A percentile compares a stretch with the other conserved stretches of the same genome.
phyloP scores from a whole-genome alignment of 2,329 filamentous ascomycete species.

The Trichophyton rubrum region DNA sequence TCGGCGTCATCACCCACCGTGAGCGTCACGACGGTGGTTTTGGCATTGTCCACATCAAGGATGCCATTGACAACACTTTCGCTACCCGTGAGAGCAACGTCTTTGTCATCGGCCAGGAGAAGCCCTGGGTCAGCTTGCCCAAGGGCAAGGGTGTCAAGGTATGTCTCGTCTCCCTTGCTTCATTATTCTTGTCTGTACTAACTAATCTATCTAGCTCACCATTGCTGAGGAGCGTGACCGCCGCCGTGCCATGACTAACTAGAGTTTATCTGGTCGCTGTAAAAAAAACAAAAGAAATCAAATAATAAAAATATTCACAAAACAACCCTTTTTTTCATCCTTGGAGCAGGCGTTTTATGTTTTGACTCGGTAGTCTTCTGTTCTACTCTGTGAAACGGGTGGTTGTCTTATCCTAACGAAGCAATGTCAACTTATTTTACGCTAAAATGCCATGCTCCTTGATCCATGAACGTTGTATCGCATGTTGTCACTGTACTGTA shows the following conservation, averaged over 20 bases:
- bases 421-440: not conserved
- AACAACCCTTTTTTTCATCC: not conserved
- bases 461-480: not conserved
- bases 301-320: not conserved
- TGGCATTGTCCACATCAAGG: slow-evolving; percentile 99
- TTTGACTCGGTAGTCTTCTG: not conserved
- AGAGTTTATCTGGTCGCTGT: slow-evolving; percentile 1
- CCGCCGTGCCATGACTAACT: slow-evolving; percentile 54
- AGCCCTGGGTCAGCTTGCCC: slow-evolving; percentile 98
- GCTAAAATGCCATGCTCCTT: not conserved
- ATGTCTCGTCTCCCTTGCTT: slow-evolving; percentile 16
- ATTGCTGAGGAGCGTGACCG: slow-evolving; percentile 99
- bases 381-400: not conserved
- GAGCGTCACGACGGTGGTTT: slow-evolving; percentile 99
- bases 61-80: slow-evolving; percentile 99
- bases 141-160: slow-evolving; percentile 99
- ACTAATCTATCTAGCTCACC: slow-evolving; percentile 50
- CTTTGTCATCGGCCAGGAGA: slow-evolving; percentile 96
- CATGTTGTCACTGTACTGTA: not conserved
- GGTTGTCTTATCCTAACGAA: not conserved
- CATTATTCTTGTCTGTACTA: not conserved
- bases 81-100: slow-evolving; percentile 99
- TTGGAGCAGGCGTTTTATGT: not conserved
- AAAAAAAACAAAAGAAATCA: not conserved
- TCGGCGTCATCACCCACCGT: slow-evolving; percentile 99